Conservation (phyloP, 257 asterid genomes). For the Capsicum pubescens region DNA sequence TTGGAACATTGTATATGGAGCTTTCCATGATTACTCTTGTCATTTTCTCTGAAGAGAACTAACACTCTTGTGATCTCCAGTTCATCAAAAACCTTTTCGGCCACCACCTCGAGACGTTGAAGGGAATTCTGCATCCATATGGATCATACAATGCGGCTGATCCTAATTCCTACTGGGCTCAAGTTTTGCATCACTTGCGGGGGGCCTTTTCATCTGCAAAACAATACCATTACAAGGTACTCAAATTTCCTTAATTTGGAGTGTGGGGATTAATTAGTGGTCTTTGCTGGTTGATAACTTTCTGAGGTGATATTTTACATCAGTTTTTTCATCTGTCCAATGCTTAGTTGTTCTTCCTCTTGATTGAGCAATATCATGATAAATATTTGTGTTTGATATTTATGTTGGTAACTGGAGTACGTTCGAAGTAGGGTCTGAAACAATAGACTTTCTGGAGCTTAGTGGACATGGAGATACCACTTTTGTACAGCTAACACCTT, state of each 20-base stretch:
- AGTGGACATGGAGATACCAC: background rate
- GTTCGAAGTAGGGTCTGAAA: background rate
- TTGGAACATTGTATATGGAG: background rate
- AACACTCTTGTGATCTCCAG: conserved; percentile 41
- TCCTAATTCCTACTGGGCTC: conserved; percentile 50
- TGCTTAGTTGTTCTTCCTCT: background rate
- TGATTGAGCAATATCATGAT: background rate
- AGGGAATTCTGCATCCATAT: conserved; percentile 48
- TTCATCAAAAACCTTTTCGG: conserved; percentile 40
- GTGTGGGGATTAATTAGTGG: background rate
- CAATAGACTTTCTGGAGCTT: background rate
- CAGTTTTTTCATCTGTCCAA: background rate
- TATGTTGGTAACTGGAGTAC: background rate
- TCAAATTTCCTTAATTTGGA: conserved; percentile 15
- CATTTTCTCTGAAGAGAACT: background rate
- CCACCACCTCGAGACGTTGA: conserved; percentile 42
- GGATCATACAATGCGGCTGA: conserved; percentile 39
- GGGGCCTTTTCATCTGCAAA: conserved; percentile 53
- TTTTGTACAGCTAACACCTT: background rate
- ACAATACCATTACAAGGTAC: conserved; percentile 79
- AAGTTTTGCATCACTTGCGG: conserved; percentile 39
- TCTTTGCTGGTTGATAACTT: background rate
- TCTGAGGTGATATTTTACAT: background rate
- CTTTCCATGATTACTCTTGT: background rate
- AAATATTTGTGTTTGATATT: background rate